Evolutionary conservation across 352 stramenopile genomes (phyloP), one percentile per base, ranked within the genome.

Genomic region (Blastocystis sp.): DNA sequence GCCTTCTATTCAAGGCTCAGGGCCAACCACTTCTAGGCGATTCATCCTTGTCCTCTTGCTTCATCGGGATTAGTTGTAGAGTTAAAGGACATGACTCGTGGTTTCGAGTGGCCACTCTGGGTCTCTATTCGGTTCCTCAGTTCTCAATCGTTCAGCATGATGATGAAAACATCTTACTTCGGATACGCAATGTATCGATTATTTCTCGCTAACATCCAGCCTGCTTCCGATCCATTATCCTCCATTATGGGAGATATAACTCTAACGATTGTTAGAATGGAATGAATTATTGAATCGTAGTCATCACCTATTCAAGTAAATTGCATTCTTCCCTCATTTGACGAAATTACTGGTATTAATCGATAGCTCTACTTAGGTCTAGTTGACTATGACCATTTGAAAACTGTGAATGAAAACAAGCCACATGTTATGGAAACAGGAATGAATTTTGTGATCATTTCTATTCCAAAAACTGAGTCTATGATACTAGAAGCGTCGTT

Each of bases 21-120:
- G 58, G 63, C 29, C 71, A 66, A 37, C 71, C 71, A 19, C 71
- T 83, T 43, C 11, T 83, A 3, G 71, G 71, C 1, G 71, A 83
- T 66, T 83, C 71, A 7, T 83, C 71, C 35, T 56, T 83, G 71
- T 83, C 35, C 14, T 42, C 5, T 32, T 29, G 14, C 16, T 21
- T 3, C 24, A 29, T n/a, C 35, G 16, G 16, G 1, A 27, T 66
- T 1, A 66, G 29, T 35, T 1, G 9, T 59, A 83, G 71, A 43
- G n/a, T 59, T 29, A 83, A 83, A 11, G 71, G 21, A 46, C 63
- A 83, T 12, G 71, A 66, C 21, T 37, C 51, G 12, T 83, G 71
- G 71, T 27, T 52, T 63, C 71, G 71, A 4, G 49, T 83, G 2
- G 52, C 27, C 7, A 67, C 21, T 65, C 24, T 83, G n/a, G 71